Percentiles rank a stretch among this genome's conserved stretches.
Evolutionary conservation across 2,329 filamentous ascomycete genomes (phyloP).

Genomic region (Claviceps pusilla): DNA sequence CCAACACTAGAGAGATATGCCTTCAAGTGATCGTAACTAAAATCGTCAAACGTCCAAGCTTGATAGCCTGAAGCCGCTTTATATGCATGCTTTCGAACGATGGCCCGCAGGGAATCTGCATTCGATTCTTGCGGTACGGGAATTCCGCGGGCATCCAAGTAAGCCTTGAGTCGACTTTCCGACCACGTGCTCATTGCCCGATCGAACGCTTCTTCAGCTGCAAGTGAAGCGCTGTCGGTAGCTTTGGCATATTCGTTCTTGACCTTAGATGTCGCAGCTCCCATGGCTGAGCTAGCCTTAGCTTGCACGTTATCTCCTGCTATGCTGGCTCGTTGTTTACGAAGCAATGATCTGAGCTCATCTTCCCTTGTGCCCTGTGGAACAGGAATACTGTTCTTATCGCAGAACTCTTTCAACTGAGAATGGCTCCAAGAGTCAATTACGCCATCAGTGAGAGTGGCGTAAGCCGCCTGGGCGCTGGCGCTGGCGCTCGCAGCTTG

Average conservation of each 20-base stretch:
- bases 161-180: slow-evolving; percentile 62
- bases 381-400: slow-evolving; percentile 74
- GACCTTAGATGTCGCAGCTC: slow-evolving; percentile 59
- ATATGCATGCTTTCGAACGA: slow-evolving; percentile 59
- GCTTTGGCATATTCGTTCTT: slow-evolving; percentile 65
- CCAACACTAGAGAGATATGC: slow-evolving; percentile 37
- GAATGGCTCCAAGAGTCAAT: slow-evolving; percentile 83
- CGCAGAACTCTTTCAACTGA: slow-evolving; percentile 80
- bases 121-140: slow-evolving; percentile 59
- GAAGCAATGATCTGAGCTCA: slow-evolving; percentile 76
- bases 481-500: slow-evolving; percentile 45
- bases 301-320: slow-evolving; percentile 48
- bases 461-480: slow-evolving; percentile 54
- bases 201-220: slow-evolving; percentile 53
- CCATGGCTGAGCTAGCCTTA: slow-evolving; percentile 45
- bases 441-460: slow-evolving; percentile 64
- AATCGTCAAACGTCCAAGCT: slow-evolving; percentile 69
- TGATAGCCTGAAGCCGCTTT: slow-evolving; percentile 53
- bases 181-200: slow-evolving; percentile 50
- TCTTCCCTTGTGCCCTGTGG: slow-evolving; percentile 85
- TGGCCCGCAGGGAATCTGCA: slow-evolving; percentile 56
- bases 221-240: slow-evolving; percentile 50
- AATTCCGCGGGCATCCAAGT: slow-evolving; percentile 60
- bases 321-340: slow-evolving; percentile 66
- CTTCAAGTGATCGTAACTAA: slow-evolving; percentile 55